Conservation (phyloP, 148 eudicot species). For the Rhododendron ovatum region DNA sequence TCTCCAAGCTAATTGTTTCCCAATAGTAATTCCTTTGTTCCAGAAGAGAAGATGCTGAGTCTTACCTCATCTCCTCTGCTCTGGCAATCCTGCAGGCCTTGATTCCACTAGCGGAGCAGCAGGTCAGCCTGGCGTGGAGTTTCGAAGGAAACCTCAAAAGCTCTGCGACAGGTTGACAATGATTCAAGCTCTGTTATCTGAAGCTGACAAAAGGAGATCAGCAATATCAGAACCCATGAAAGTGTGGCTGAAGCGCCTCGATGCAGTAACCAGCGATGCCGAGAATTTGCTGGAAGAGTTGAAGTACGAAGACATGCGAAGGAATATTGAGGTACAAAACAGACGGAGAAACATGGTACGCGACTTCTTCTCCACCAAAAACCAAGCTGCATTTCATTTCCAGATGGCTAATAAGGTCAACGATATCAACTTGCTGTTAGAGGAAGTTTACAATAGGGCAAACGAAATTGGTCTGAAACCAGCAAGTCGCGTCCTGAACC, state of each 20-base stretch:
- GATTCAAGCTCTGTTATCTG: background rate
- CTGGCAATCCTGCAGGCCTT: background rate
- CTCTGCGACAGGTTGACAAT: background rate
- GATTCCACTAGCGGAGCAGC: background rate
- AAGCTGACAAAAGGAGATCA: background rate
- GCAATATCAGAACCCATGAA: background rate
- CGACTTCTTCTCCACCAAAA: background rate
- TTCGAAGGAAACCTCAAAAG: background rate
- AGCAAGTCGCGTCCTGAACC: no score
- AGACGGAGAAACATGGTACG: background rate
- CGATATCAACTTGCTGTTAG: background rate
- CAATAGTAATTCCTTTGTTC: background rate
- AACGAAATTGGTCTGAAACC: background rate
- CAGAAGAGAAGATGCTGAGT: background rate
- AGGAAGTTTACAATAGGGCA: background rate
- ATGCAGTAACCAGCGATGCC: background rate
- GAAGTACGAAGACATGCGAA: background rate
- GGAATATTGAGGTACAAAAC: background rate
- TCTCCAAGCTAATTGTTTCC: background rate
- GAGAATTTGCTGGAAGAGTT: constrained; percentile 8
- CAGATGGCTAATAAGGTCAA: background rate
- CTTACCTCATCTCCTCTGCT: background rate
- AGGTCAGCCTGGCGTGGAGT: background rate
- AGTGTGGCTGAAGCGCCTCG: background rate
- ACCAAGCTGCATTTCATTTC: background rate